These are phyloP conservation scores for Dothideomycetes sp. DNA, from an alignment of 2,329 filamentous ascomycete genomes.

Conservation along the genomic window DNA sequence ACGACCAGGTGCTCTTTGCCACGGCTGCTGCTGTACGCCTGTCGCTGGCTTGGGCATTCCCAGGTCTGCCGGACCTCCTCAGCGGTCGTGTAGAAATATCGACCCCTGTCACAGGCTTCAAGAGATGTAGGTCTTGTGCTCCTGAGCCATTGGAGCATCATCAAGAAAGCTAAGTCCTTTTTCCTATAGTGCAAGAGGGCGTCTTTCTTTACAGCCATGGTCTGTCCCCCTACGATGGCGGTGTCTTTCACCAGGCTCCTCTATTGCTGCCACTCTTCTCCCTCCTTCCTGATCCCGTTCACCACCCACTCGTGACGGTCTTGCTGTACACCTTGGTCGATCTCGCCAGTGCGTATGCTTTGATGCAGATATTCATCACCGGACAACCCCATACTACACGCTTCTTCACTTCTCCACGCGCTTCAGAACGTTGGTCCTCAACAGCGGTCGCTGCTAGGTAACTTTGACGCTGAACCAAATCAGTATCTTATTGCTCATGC, in stretches of 20 bases:
- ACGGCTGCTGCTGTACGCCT: conserved; percentile 71
- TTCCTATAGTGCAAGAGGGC: conserved; percentile 76
- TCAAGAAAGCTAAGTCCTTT: conserved; percentile 2
- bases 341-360: conserved; percentile 68
- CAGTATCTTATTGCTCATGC: no score
- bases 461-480: no score
- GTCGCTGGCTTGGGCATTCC: conserved; percentile 70
- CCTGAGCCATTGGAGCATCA: background rate
- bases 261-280: conserved; percentile 87
- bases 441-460: conserved; percentile 70
- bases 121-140: conserved; percentile 59
- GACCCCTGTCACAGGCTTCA: conserved; percentile 95
- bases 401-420: conserved; percentile 69
- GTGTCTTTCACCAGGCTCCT: conserved; percentile 72
- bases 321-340: conserved; percentile 76
- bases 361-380: conserved; percentile 71
- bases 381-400: conserved; percentile 66
- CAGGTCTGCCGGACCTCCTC: conserved; percentile 72
- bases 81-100: conserved; percentile 92
- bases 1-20: conserved; percentile 50
- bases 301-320: conserved; percentile 59
- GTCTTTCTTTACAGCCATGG: conserved; percentile 93
- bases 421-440: conserved; percentile 64
- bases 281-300: conserved; percentile 62
- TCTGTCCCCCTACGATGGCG: conserved; percentile 93